Evolutionary conservation across 495 filamentous ascomycete species (phyloP), one percentile per base, ranked within the genome.

Genomic region (Neurospora sp.): DNA sequence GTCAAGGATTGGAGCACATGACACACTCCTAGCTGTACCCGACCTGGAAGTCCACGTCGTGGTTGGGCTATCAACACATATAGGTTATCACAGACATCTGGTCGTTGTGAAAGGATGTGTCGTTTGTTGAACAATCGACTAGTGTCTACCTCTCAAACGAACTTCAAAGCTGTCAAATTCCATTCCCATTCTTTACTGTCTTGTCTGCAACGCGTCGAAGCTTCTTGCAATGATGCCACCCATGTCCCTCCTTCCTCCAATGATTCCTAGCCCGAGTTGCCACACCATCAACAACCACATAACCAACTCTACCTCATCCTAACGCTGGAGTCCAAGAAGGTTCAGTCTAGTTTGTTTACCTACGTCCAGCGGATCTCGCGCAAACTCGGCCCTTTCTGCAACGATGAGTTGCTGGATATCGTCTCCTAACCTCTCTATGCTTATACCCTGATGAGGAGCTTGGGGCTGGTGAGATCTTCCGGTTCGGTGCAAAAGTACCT

Each of bases 351-450:
- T 89, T 82, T 94, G 90, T 75, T 91, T 86, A 78, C 88, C 87
- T 81, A 85, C 83, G 84, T 97, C 92, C 83, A 88, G 87, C 46
- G 89, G 90, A 81, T 89, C 91, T 70, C 87, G 87, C 74, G 90
- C 91, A 82, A 92, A 91, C 74, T 93, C 90, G 74, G 84, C 87
- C 81, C 90, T 90, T 69, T 90, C 89, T 72, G 86, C 83, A 76
- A 84, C 81, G 79, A 97, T 93, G 71, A 97, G 85, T 74, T 86
- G 85, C 76, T 90, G 89, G 81, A 97, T 89, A 81, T 97, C 94
- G 84, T 88, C 87, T 81, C 93, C 92, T 80, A 98, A 86, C 76
- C 87, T 86, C 72, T 91, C 91, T 81, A 96, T 83, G 81, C 88
- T 91, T 84, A 85, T 83, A 69, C 80, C 84, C 75, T 78, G 75